A percentile compares a stretch with the other conserved stretches of the same genome.
Evolutionary conservation across 352 stramenopile species (phyloP).

Genomic region (Phytopythium helicoides): DNA sequence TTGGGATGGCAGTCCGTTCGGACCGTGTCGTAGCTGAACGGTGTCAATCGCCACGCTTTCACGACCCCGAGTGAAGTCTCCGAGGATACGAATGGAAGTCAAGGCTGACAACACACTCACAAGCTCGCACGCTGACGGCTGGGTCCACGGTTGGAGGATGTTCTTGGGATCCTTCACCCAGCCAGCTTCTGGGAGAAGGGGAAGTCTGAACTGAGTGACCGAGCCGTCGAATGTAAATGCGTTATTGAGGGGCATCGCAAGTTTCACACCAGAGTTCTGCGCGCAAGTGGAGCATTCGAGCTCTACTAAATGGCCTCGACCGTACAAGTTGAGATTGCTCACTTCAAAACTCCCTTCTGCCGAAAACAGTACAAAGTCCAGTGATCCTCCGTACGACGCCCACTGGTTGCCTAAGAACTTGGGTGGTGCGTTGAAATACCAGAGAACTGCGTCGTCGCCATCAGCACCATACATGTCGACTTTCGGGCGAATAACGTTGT

Average conservation of each 20-base stretch:
- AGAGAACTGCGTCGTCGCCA: constrained; percentile 74
- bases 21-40: constrained; percentile 64
- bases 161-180: constrained; percentile 93
- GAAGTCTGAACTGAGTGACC: constrained; percentile 79
- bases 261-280: constrained; percentile 73
- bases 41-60: constrained; percentile 90
- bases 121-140: constrained; percentile 83
- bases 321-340: constrained; percentile 71
- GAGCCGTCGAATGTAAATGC: constrained; percentile 81
- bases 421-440: constrained; percentile 81
- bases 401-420: constrained; percentile 91
- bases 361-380: constrained; percentile 90
- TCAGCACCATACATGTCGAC: constrained; percentile 25
- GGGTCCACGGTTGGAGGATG: constrained; percentile 66
- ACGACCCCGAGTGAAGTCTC: constrained; percentile 90
- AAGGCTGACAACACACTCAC: constrained; percentile 86
- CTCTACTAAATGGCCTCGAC: constrained; percentile 68
- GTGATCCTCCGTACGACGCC: constrained; percentile 82
- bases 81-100: constrained; percentile 82
- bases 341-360: constrained; percentile 86
- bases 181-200: constrained; percentile 74
- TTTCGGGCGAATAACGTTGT: constrained; percentile 61
- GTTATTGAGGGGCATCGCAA: constrained; percentile 80
- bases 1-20: constrained; percentile 27
- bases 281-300: constrained; percentile 86